Evolutionary conservation across 1,139 yeast species (phyloP).

Genomic region (Saccharomyces hybrid): DNA sequence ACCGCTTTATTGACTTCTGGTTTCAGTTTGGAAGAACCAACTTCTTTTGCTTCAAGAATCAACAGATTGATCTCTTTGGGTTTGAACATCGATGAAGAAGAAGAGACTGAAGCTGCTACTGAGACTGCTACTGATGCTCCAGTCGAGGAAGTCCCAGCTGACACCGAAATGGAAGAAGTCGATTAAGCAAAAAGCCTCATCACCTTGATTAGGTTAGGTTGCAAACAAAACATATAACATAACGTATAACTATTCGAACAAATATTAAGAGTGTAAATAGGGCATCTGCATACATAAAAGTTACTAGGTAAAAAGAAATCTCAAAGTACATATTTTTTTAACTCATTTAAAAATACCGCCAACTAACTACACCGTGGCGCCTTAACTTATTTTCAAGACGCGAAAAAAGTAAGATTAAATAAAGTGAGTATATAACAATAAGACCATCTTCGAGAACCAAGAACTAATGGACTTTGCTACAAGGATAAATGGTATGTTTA

Average conservation of each 20-base stretch:
- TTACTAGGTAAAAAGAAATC: background rate
- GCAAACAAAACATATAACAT: background rate
- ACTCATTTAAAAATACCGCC: too few relatives aligned
- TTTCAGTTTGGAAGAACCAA: slow-evolving; percentile 97
- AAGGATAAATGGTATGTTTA: background rate
- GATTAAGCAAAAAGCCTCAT: slow-evolving; percentile 46
- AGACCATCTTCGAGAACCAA: background rate
- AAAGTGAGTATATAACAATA: background rate
- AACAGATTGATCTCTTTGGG: slow-evolving; percentile 97
- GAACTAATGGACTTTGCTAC: background rate
- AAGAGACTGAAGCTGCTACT: slow-evolving; percentile 42
- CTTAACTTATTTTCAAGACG: background rate
- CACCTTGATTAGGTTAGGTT: background rate
- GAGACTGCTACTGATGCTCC: slow-evolving; percentile 45
- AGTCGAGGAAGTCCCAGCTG: slow-evolving; percentile 61
- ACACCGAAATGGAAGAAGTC: slow-evolving; percentile 98
- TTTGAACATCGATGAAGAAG: slow-evolving; percentile 92
- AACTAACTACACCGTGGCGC: too few relatives aligned
- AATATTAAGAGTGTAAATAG: background rate
- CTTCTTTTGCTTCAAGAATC: slow-evolving; percentile 93
- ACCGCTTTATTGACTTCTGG: slow-evolving; percentile 98
- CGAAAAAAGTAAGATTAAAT: background rate
- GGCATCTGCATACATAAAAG: slow-evolving; percentile 2
- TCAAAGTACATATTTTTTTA: too few relatives aligned
- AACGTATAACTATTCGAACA: background rate